These are phyloP conservation scores for Lactarius trivialis DNA, from an alignment of 768 basidiomycete species.

Conservation along the genomic window DNA sequence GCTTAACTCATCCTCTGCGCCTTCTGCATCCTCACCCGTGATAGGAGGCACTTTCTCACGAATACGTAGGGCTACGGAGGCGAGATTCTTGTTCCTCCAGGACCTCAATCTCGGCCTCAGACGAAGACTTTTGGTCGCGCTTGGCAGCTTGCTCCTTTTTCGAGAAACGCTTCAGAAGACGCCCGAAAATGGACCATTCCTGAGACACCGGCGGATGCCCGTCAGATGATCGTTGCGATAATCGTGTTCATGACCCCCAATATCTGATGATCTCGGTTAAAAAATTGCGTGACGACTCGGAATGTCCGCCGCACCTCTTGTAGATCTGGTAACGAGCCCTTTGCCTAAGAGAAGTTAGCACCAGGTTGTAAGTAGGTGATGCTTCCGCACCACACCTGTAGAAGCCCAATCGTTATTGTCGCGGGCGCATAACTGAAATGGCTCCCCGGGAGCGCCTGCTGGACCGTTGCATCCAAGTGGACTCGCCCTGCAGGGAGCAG, in stretches of 20 bases:
- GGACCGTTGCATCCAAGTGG: constrained; percentile 46
- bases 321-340: constrained; percentile 44
- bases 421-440: constrained; percentile 47
- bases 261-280: constrained; percentile 32
- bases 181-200: constrained; percentile 13
- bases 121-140: neutral
- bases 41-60: too few relatives aligned
- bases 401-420: constrained; percentile 53
- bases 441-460: constrained; percentile 16
- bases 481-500: constrained; percentile 47
- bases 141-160: neutral
- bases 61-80: too few relatives aligned
- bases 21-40: too few relatives aligned
- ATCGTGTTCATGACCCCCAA: constrained; percentile 38
- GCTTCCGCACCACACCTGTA: constrained; percentile 40
- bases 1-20: neutral
- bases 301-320: constrained; percentile 31
- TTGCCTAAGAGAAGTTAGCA: constrained; percentile 31
- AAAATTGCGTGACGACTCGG: neutral
- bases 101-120: neutral
- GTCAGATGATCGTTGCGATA: constrained; percentile 30
- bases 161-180: neutral
- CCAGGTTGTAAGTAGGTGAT: neutral
- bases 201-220: constrained; percentile 31
- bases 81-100: neutral